Base-by-base conservation (phyloP, 1,139 yeast species). In the Geotrichum histeridarum region DNA sequence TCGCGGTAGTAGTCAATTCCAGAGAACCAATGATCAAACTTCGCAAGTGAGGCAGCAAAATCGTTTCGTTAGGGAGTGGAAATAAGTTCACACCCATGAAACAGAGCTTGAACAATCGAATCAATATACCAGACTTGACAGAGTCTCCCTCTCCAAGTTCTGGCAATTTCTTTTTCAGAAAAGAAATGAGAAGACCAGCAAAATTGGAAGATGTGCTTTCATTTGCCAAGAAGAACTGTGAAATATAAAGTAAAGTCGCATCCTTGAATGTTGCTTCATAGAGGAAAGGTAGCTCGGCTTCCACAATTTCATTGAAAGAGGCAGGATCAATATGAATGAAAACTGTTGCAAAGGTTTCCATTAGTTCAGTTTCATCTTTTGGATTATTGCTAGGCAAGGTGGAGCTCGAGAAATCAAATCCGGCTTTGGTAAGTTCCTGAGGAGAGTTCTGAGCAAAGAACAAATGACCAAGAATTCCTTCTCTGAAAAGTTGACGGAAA, bases 321-420 rank as follows among this genome's bases (percentile, higher is more conserved):
- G 98, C 93, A 18, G 96, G 94, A 65, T 94, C 99, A 54, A 94
- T 80, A 67, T 90, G 96, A 63, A 90, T 88, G 69, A 89, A 94
- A 62, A 93, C 88, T 1, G 96, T 86, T 0, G 97, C 97, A 67
- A 94, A 83, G 1, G 91, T 86, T 67, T 94, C 99, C 96, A 93
- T 90, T 57, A 91, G 75, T 63, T 94, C 99, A 63, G 93, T 90
- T 59, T 91, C 97, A 65, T 91, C 98, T 62, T 89, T 90, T 0
- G 95, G 84, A 14, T 46, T 51, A 1, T 91, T 83, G 5, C 87
- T 86, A 4, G 96, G 95, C 49, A 87, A 72, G 58, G 84, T 86
- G 5, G 95, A 91, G 27, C 47, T 46, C 3, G 54, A 48, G 8
- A 55, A 38, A 64, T 88, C 96, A 67, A 86, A 81, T 8, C 63